Base-by-base conservation (phyloP, 202 grass and related monocot genomes). In the Saccharum hybrid region DNA sequence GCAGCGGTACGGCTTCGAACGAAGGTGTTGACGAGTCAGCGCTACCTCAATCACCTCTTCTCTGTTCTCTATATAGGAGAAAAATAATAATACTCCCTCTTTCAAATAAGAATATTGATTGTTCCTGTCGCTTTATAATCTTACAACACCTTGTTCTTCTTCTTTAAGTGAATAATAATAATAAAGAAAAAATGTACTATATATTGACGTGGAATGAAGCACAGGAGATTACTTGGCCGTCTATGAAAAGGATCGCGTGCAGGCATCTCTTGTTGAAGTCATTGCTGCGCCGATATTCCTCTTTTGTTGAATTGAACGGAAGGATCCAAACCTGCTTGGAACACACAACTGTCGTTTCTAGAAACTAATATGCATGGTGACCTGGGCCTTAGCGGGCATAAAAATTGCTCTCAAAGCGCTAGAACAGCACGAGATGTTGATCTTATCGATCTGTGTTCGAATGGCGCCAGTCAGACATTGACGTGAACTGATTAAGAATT, bases 371-470 rank as follows among this genome's bases (percentile, higher is more conserved):
- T 41, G 34, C 3, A 22, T 12, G 62, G 21, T 51, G 77, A 54
- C 49, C 21, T 31, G 60, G 26, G 23, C 18, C 45, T 62, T 56
- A 4, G 10, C 9, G 7, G 36, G n/a, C 13, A 38, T 8, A 14
- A 36, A 30, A 66, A 30, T 4, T 46, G 12, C 22, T 68, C 31
- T 4, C 11, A 8, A 3, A 13, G 22, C 5, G 12, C 10, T n/a
- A 37, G n/a, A 84, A 69, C 40, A 62, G 4, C 52, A 14, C 52
- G 69, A 64, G 45, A 10, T 52, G 56, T 10, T 66, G 63, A 48
- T 85, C 67, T 23, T 73, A 71, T 42, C 40, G 49, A 74, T 83
- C 41, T 15, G 21, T 72, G 63, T 45, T 12, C 39, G 31, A 63
- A 62, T 54, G 51, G 4, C 45, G 34, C 13, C 49, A 41, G 68